Conservation (phyloP, 495 filamentous ascomycete species). For the Neurospora sp. region DNA sequence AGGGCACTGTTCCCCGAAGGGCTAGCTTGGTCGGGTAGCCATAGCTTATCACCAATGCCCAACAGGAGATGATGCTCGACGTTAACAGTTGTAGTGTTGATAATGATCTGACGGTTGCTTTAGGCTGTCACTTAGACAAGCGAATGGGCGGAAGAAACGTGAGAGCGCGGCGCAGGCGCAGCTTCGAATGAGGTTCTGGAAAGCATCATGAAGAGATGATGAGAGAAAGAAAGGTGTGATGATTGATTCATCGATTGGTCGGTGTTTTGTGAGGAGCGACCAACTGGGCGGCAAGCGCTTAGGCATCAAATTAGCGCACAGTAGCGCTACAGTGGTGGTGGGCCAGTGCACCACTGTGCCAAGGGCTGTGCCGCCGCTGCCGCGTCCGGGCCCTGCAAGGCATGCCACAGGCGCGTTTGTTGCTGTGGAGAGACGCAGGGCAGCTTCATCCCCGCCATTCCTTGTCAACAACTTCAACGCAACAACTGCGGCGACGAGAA, state of each 20-base stretch:
- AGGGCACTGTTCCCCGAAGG: neutral
- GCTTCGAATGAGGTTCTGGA: neutral
- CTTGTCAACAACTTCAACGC: neutral
- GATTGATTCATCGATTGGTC: neutral
- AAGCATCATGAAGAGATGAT: neutral
- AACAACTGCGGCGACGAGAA: neutral
- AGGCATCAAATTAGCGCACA: neutral
- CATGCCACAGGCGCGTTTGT: neutral
- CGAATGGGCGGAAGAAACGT: neutral
- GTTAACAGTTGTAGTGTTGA: neutral
- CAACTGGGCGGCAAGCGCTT: neutral
- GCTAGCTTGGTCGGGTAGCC: neutral
- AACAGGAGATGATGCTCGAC: neutral
- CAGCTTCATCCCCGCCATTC: neutral
- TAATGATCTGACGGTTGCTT: neutral
- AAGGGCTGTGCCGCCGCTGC: neutral
- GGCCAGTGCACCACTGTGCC: neutral
- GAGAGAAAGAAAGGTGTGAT: neutral
- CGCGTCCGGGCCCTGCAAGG: neutral
- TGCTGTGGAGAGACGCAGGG: neutral
- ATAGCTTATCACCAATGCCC: neutral
- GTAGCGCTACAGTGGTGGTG: neutral
- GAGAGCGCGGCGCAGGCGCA: neutral
- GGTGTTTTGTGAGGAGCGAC: neutral
- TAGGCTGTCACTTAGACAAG: neutral